These are phyloP conservation scores for Lonicera japonica DNA, from an alignment of 129 eudicot genomes.

Conservation along the genomic window DNA sequence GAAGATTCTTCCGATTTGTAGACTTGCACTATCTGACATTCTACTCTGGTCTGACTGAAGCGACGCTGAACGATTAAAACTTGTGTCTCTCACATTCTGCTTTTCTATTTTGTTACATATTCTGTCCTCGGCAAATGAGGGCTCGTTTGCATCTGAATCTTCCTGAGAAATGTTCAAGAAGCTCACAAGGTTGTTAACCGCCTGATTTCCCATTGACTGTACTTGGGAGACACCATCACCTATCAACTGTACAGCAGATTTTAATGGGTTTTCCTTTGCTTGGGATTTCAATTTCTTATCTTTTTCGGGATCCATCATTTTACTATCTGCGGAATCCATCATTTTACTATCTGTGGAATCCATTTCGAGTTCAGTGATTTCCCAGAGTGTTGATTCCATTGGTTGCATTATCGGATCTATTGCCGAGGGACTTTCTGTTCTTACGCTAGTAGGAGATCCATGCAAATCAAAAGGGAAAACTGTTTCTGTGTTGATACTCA, in stretches of 20 bases:
- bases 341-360: constrained; percentile 12
- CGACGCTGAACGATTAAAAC: constrained; percentile 50
- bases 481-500: constrained; percentile 28
- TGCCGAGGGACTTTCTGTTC: constrained; percentile 45
- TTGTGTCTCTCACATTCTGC: constrained; percentile 21
- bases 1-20: constrained; percentile 68
- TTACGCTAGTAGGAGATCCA: constrained; percentile 36
- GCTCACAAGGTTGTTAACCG: constrained; percentile 74
- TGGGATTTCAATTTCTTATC: constrained; percentile 37
- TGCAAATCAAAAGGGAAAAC: constrained; percentile 30
- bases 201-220: constrained; percentile 81
- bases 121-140: constrained; percentile 35
- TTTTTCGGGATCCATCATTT: constrained; percentile 15
- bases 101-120: constrained; percentile 26
- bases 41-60: constrained; percentile 83
- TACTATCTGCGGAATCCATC: constrained; percentile 14
- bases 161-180: constrained; percentile 70
- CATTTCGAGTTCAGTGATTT: constrained; percentile 67
- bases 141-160: constrained; percentile 57
- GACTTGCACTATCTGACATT: constrained; percentile 57
- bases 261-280: constrained; percentile 52
- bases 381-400: constrained; percentile 36
- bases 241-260: constrained; percentile 82
- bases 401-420: constrained; percentile 41
- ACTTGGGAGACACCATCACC: constrained; percentile 97